Percentiles rank a stretch among this genome's conserved stretches.
phyloP scores from a whole-genome alignment of 2,329 filamentous ascomycete species.

The Xylaria sp. region DNA sequence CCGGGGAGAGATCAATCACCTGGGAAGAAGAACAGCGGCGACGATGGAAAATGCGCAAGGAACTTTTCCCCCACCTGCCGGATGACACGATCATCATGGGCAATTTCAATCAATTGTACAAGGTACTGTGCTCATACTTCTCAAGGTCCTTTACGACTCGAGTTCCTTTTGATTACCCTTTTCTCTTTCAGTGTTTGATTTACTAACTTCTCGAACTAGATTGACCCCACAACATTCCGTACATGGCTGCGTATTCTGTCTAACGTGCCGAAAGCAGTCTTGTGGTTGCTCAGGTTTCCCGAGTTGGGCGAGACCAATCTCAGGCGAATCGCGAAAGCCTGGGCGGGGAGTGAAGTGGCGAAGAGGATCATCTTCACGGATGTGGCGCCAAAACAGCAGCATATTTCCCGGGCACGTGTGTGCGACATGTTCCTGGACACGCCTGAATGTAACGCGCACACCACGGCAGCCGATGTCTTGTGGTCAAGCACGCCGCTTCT shows the following conservation, averaged over 20 bases:
- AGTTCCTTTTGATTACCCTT: not conserved
- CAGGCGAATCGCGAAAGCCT: slow-evolving; percentile 68
- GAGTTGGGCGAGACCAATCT: slow-evolving; percentile 87
- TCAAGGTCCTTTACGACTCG: not conserved
- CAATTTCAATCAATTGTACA: slow-evolving; percentile 98
- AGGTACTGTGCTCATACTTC: slow-evolving; percentile 50
- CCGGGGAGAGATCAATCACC: slow-evolving; percentile 57
- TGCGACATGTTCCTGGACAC: slow-evolving; percentile 96
- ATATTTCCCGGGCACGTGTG: slow-evolving; percentile 85
- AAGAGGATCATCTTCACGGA: slow-evolving; percentile 90
- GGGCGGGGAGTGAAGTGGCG: slow-evolving; percentile 82
- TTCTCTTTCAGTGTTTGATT: not conserved
- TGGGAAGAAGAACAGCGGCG: slow-evolving; percentile 81
- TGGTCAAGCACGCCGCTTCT: slow-evolving; percentile 94
- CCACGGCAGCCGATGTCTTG: slow-evolving; percentile 89
- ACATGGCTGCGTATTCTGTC: slow-evolving; percentile 91
- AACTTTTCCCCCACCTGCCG: slow-evolving; percentile 76
- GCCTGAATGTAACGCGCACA: slow-evolving; percentile 96
- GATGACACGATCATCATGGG: slow-evolving; percentile 87
- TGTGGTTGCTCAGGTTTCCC: slow-evolving; percentile 96
- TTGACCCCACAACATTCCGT: slow-evolving; percentile 93
- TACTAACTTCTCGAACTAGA: slow-evolving; percentile 47
- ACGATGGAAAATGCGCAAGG: slow-evolving; percentile 88
- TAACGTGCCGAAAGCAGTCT: slow-evolving; percentile 75
- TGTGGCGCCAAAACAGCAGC: slow-evolving; percentile 88